Evolutionary conservation across 306 rosid genomes (phyloP), one percentile per base, ranked within the genome.

Genomic region (Rubus idaeus): DNA sequence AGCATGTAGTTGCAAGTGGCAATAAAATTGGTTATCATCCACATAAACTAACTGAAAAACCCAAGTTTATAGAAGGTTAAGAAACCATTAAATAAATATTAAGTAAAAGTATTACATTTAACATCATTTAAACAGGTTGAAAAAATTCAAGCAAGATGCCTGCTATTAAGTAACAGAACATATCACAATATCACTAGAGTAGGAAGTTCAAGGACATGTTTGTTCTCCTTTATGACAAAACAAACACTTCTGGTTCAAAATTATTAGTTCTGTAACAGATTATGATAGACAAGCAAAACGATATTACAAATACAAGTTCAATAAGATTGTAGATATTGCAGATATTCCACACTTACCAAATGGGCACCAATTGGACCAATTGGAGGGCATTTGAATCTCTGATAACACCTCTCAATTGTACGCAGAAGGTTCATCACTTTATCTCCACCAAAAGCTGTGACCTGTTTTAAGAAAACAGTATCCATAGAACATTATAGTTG

Each of bases 291-390:
- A 23, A 10, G 3, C 18, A n/a, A 66, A 17, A 10, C 41, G 45
- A 71, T 16, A 53, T 30, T 46, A 40, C 3, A 0, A 72, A 40
- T 53, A 45, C 47, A 74, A 74, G 55, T 57, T 42, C 58, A 23
- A 14, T 21, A 58, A 18, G 21, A 21, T 7, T 60, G 70, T 10
- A 73, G 23, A 66, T 1, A 30, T 61, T 71, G 17, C n/a, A 30
- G 42, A 60, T 69, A 70, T 71, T 68, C 40, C 53, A 66, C 76
- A 85, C 84, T 67, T 53, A 87, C 98, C 98, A 92, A 66, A 82
- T 92, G 97, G 70, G 90, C 80, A 60, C 98, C 98, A 76, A 95
- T 88, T 70, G 96, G 98, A 80, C 98, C 97, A 84, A 95, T 88
- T 14, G 97, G 98, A 16, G 95, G 92, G 79, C 58, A 80, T 75